Base-by-base conservation (phyloP, 768 basidiomycete genomes). In the Nidula microcarpa region DNA sequence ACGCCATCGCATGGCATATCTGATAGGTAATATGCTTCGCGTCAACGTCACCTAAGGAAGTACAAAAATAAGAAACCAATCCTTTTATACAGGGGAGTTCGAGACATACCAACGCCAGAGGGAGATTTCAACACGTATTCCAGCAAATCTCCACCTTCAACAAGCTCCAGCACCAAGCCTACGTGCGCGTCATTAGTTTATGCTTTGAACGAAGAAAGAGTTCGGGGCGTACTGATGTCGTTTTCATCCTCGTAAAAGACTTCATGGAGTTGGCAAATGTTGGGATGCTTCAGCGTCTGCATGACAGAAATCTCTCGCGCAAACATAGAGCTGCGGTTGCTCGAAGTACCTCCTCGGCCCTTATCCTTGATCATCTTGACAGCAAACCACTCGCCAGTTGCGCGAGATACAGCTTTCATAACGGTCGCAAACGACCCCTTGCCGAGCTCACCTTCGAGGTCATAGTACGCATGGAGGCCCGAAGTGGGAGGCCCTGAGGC, bases 341-440 rank as follows among this genome's bases (percentile, higher is more conserved):
- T 66, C 2, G 60, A 53, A 52, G 62, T 6, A 60, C 63, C 5
- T 69, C 67, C 35, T 59, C 65, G 46, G 64, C 62, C 33, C 14
- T 77, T 73, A 7, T 74, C 74, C 43, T 84, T 77, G 55, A 95
- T 92, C 74, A 93, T 86, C 74, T 98, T 98, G 67, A 95, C 84
- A 0, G 96, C 96, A 56, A 81, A 86, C 77, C 84, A 84, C 53
- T 80, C 71, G 9, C 92, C 92, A 9, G 86, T 87, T 17, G 69
- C 66, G 8, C 85, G 81, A 59, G 84, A 79, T 44, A 94, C 74
- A 1, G 91, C 94, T 65, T 88, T 90, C 73, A 86, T 81, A 16
- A 98, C 96, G 8, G 87, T 87, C 4, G 94, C 96, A 64, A 97
- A 98, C 2, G 91, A 86, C 7, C 96, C 96, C 60, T 86, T 87